Percentiles rank a stretch among this genome's conserved stretches.
These are phyloP conservation scores for Pythium rishiriense DNA, from an alignment of 352 stramenopile species.

Conservation along the genomic window DNA sequence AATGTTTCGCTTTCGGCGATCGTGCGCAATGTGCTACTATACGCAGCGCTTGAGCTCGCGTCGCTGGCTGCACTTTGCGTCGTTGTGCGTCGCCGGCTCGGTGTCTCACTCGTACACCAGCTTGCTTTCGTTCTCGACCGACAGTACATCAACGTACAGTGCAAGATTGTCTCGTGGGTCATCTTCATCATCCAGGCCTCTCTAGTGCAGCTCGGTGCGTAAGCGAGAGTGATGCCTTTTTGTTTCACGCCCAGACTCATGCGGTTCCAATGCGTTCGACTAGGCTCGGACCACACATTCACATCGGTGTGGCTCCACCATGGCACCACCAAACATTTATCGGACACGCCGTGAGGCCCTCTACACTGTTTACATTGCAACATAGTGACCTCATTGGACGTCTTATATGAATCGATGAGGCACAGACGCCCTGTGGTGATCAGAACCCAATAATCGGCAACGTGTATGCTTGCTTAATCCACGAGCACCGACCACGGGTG, in stretches of 20 bases:
- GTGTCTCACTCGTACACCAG: conserved; percentile 9
- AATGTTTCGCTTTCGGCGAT: background rate
- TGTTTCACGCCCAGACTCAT: too few species aligned
- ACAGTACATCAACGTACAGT: conserved; percentile 2
- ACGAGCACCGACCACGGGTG: conserved; percentile 46
- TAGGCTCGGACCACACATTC: background rate
- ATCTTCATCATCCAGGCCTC: conserved; percentile 12
- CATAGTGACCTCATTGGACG: background rate
- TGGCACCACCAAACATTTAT: background rate
- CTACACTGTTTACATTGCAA: background rate
- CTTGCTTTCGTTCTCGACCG: conserved; percentile 18
- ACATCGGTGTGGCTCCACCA: background rate
- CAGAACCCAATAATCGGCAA: too few species aligned
- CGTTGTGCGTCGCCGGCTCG: background rate
- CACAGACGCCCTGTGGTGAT: too few species aligned
- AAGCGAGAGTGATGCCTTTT: too few species aligned
- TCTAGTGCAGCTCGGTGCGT: background rate
- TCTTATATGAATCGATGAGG: background rate
- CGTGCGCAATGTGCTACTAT: conserved; percentile 8
- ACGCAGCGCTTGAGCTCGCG: conserved; percentile 1
- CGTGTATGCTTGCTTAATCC: conserved; percentile 26
- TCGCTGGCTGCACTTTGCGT: background rate
- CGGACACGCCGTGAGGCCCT: background rate
- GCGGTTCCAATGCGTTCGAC: background rate
- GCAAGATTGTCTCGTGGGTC: conserved; percentile 14